Evolutionary conservation across 345 rosid genomes (phyloP).

Genomic region (Conringia planisiliqua): DNA sequence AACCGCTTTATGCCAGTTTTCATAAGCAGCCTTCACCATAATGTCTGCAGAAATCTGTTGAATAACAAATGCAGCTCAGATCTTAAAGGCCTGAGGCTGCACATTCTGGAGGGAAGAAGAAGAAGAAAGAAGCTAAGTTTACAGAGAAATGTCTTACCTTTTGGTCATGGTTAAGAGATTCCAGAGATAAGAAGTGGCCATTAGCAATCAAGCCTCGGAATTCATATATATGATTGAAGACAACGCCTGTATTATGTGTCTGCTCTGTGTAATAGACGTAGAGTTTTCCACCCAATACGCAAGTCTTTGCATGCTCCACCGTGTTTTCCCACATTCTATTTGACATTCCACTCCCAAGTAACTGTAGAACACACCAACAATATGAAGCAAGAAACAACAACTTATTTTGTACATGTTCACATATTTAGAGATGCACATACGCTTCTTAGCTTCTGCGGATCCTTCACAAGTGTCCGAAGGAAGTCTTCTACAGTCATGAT

Average conservation of each 20-base stretch:
- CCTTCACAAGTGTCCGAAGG: conserved; percentile 62
- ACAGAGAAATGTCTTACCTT: conserved; percentile 46
- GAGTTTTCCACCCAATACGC: conserved; percentile 73
- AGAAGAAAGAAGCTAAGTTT: neutral
- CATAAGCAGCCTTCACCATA: conserved; percentile 72
- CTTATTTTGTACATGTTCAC: neutral
- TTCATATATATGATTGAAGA: conserved; percentile 79
- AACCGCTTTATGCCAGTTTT: conserved; percentile 71
- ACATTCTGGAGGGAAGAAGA: neutral
- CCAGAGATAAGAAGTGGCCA: conserved; percentile 64
- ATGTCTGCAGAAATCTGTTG: conserved; percentile 71
- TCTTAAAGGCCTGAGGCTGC: neutral
- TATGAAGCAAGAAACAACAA: neutral
- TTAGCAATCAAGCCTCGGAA: conserved; percentile 63
- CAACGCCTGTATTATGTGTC: conserved; percentile 49
- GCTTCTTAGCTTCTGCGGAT: conserved; percentile 64
- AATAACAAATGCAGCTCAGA: neutral
- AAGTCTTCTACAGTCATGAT: conserved; percentile 78
- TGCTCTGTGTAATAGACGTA: conserved; percentile 63
- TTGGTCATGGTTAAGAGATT: conserved; percentile 63
- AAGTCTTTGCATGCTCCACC: conserved; percentile 88
- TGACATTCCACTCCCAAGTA: conserved; percentile 95
- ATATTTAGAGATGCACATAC: conserved; percentile 40
- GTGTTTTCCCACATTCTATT: conserved; percentile 96
- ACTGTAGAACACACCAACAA: conserved; percentile 35